Evolutionary conservation across 78 protist genomes (phyloP).

Genomic region (Chrysochromulina parva): DNA sequence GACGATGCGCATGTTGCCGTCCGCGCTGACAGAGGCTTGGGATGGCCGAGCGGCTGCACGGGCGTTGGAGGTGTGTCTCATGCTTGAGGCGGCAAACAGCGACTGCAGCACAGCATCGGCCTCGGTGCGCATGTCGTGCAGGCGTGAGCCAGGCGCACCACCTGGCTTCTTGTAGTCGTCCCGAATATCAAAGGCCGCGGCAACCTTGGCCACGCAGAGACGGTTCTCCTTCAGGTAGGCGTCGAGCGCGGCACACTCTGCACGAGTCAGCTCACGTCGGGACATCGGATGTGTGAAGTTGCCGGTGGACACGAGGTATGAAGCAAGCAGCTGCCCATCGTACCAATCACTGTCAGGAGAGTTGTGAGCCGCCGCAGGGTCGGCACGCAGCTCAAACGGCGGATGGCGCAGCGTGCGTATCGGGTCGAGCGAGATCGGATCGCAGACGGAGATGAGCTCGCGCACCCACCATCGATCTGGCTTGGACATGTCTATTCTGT

Average conservation of each 20-base stretch:
- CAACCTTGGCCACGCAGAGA: no score
- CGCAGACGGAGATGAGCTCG: not conserved
- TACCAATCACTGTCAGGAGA: not conserved
- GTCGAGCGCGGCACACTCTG: constrained; percentile 18
- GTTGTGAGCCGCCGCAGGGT: not conserved
- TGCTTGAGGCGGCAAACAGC: no score
- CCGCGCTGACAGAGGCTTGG: no score
- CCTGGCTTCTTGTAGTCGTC: no score
- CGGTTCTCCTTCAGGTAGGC: not conserved
- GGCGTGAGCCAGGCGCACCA: no score
- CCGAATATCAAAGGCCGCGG: no score
- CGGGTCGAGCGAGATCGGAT: constrained; percentile 13
- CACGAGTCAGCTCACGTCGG: not conserved
- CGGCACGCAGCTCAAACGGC: not conserved
- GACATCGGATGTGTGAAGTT: not conserved
- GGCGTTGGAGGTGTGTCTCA: no score
- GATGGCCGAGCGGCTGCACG: no score
- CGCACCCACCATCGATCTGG: not conserved
- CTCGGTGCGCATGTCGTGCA: no score
- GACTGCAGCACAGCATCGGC: no score
- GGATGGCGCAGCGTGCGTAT: not conserved
- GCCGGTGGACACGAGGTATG: not conserved
- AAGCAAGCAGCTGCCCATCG: not conserved
- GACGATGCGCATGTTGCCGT: no score
- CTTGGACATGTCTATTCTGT: no score